Evolutionary conservation across 2,329 filamentous ascomycete genomes (phyloP).

Genomic region (Magnaporthiopsis rhizophila): DNA sequence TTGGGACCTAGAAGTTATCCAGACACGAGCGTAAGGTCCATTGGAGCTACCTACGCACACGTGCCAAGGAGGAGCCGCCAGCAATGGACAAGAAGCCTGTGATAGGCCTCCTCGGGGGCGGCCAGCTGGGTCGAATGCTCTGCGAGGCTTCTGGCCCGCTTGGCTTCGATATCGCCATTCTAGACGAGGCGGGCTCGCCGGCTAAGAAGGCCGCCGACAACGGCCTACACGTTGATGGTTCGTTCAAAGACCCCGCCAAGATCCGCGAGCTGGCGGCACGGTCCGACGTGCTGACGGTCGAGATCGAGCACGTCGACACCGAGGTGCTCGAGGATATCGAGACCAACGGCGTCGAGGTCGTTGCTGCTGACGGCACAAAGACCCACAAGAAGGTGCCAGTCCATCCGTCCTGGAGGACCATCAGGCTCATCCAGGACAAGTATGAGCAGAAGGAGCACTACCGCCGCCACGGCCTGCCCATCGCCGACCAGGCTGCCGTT

Average conservation of each 20-base stretch:
- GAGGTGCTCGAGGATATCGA: constrained; percentile 77
- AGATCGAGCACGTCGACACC: constrained; percentile 95
- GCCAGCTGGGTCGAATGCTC: constrained; percentile 88
- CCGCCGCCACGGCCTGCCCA: constrained; percentile 56
- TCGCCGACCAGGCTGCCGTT: constrained; percentile 63
- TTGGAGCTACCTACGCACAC: neutral
- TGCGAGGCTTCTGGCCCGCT: constrained; percentile 72
- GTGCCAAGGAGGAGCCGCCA: neutral
- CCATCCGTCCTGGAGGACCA: constrained; percentile 78
- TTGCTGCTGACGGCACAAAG: constrained; percentile 27
- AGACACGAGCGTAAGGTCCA: neutral
- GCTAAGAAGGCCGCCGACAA: constrained; percentile 73
- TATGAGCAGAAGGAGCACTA: constrained; percentile 82
- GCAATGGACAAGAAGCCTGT: constrained; percentile 22
- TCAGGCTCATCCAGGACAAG: constrained; percentile 90
- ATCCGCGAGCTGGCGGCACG: constrained; percentile 70
- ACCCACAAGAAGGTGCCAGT: constrained; percentile 47
- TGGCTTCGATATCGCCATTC: constrained; percentile 69
- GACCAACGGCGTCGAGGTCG: constrained; percentile 50
- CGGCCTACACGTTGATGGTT: constrained; percentile 68
- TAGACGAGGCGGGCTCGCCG: constrained; percentile 69
- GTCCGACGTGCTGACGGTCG: constrained; percentile 80
- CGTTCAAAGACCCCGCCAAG: constrained; percentile 75
- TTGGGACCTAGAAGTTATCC: neutral
- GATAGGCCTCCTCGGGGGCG: constrained; percentile 49